Base-by-base conservation (phyloP, 2,329 filamentous ascomycete genomes). In the Phialophora expanda region DNA sequence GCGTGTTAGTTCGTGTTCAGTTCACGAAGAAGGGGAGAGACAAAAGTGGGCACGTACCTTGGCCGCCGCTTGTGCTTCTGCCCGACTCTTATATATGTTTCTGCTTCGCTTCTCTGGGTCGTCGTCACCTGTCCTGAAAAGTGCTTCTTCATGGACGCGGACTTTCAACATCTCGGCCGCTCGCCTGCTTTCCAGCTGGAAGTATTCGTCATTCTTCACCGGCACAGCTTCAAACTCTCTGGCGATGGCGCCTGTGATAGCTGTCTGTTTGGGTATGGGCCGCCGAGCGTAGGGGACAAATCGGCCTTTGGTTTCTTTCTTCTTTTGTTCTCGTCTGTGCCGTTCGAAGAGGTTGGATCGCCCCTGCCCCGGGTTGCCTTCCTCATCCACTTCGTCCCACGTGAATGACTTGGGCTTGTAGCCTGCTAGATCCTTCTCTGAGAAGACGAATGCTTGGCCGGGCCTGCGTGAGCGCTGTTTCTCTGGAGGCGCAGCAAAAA, bases 401-500 rank as follows among this genome's bases (percentile, higher is more conserved):
- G 69, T 71, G 50, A 73, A 73, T 32, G 73, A 64, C 34, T 75
- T 74, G 56, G 71, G 72, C 67, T 84, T 84, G 79, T 88, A 93
- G 44, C 91, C 91, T 0, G 93, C 91, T 24, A 97, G 85, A 74
- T 98, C 92, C 76, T 96, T 93, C 79, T 99, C 95, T 48, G 90
- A 93, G 75, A 99, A 99, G 64, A 98, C 83, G 76, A 90, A 96
- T 22, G 93, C 95, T 78, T 97, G 97, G 74, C 87, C 87, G 38
- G 94, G 87, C 62, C 77, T 73, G 65, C 78, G 77, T 8, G 75
- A 74, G 32, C 76, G 72, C 44, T 74, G 75, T 66, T 77, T 76
- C 9, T 86, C 79, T 50, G 82, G 76, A 48, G 87, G 85, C 26
- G 86, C 88, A 55, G 92, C 84, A 55, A 92, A 88, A 65, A 98